Conservation (phyloP, 2,329 filamentous ascomycete species). For the Sporothrix pallida region DNA sequence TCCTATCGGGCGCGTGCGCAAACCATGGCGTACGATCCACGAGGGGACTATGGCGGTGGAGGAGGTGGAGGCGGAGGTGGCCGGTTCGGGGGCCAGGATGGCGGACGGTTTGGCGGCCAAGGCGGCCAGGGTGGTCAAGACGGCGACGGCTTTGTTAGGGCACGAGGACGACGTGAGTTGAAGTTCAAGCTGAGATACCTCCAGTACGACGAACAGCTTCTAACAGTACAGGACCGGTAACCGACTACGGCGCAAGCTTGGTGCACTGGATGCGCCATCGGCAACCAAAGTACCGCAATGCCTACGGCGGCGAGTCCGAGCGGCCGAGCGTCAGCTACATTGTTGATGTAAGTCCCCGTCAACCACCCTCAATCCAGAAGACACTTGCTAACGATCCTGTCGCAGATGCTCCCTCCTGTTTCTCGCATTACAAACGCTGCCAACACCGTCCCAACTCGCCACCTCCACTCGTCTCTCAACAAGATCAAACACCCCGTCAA, state of each 20-base stretch:
- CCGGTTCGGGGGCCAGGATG: not conserved
- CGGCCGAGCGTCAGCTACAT: constrained; percentile 88
- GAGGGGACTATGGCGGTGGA: constrained; percentile 36
- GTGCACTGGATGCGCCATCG: constrained; percentile 90
- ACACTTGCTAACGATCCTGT: not conserved
- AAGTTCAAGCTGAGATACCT: not conserved
- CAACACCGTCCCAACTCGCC: constrained; percentile 90
- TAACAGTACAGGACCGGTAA: constrained; percentile 72
- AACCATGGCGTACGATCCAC: constrained; percentile 39
- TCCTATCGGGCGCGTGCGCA: constrained; percentile 31
- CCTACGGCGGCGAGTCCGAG: constrained; percentile 76
- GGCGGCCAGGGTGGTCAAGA: constrained; percentile 31
- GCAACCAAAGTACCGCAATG: constrained; percentile 74
- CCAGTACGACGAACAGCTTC: not conserved
- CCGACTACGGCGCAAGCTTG: constrained; percentile 89
- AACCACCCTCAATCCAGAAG: too few relatives aligned
- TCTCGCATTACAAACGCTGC: constrained; percentile 76
- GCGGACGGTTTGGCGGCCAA: constrained; percentile 20
- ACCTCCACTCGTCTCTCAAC: constrained; percentile 96
- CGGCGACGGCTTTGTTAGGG: constrained; percentile 33
- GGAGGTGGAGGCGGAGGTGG: constrained; percentile 35
- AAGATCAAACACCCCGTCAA: constrained; percentile 98
- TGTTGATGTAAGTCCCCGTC: constrained; percentile 70
- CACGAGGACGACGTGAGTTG: constrained; percentile 39
- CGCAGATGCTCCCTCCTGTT: constrained; percentile 82